Evolutionary conservation across 257 asterid species (phyloP).

Genomic region (Fraxinus cuspidata): DNA sequence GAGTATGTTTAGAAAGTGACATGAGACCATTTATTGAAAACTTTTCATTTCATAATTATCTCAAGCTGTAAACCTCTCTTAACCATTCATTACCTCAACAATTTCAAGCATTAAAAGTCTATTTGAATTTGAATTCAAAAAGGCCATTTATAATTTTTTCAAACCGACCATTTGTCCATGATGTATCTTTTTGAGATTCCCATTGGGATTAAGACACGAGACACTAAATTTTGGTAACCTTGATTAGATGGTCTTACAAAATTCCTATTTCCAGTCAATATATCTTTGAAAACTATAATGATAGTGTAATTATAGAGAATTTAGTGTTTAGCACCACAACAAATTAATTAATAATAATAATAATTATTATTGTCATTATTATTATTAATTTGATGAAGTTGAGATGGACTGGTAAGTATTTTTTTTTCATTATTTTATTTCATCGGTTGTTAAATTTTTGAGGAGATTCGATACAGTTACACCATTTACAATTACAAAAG

Average conservation of each 20-base stretch:
- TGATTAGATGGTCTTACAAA: neutral
- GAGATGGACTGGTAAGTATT: too few species aligned
- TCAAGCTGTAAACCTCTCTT: too few species aligned
- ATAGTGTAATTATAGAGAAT: neutral
- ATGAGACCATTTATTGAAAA: neutral
- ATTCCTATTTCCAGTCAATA: neutral
- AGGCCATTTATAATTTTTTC: constrained; percentile 35
- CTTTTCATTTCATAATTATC: constrained; percentile 4
- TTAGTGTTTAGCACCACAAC: too few species aligned
- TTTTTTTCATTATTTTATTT: too few species aligned
- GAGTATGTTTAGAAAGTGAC: constrained; percentile 24
- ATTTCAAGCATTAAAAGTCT: constrained; percentile 11
- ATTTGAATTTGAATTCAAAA: constrained; percentile 24
- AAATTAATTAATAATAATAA: too few species aligned
- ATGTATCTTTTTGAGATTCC: constrained; percentile 24
- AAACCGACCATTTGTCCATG: constrained; percentile 53
- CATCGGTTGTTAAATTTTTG: too few species aligned
- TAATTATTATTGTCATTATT: too few species aligned
- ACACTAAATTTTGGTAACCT: neutral
- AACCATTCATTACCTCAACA: neutral
- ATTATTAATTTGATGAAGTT: too few species aligned
- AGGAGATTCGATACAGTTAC: too few species aligned
- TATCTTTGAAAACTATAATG: neutral
- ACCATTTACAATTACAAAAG: too few species aligned
- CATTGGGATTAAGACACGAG: constrained; percentile 23